A percentile compares a stretch with the other conserved stretches of the same genome.
Conservation (phyloP, 805 yeast species). For the Sugiyamaella smithiae region DNA sequence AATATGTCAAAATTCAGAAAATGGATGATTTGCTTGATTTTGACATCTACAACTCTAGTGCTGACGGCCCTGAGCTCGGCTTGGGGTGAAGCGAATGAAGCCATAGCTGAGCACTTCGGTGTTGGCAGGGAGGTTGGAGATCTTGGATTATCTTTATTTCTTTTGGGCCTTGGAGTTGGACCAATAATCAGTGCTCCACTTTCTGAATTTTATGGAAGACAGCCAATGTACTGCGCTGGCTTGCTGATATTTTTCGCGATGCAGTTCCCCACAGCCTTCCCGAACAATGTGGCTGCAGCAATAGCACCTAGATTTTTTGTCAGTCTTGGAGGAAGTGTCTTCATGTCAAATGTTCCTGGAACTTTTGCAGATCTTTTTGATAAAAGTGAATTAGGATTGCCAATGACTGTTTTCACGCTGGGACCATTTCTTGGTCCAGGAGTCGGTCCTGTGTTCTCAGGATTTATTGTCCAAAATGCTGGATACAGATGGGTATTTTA, state of each 20-base stretch:
- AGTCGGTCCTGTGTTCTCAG: slow-evolving; percentile 62
- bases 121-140: slow-evolving; percentile 12
- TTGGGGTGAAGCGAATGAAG: slow-evolving; percentile 44
- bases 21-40: slow-evolving; percentile 38
- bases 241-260: slow-evolving; percentile 45
- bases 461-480: slow-evolving; percentile 55
- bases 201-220: slow-evolving; percentile 12
- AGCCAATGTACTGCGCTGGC: slow-evolving; percentile 51
- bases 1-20: slow-evolving; percentile 33
- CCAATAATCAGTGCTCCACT: slow-evolving; percentile 65
- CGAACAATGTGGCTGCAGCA: slow-evolving; percentile 24
- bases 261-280: slow-evolving; percentile 51
- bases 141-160: slow-evolving; percentile 50
- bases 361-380: slow-evolving; percentile 76
- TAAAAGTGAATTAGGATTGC: slow-evolving; percentile 60
- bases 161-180: slow-evolving; percentile 62
- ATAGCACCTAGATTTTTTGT: slow-evolving; percentile 70
- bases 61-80: slow-evolving; percentile 49
- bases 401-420: slow-evolving; percentile 75
- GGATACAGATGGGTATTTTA: slow-evolving; percentile 73
- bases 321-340: slow-evolving; percentile 77
- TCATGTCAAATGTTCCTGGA: slow-evolving; percentile 82
- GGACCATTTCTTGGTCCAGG: slow-evolving; percentile 81
- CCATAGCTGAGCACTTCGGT: slow-evolving; percentile 38
- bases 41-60: slow-evolving; percentile 24